phyloP scores from a whole-genome alignment of 805 yeast genomes.

The Blastobotrys peoriensis region DNA sequence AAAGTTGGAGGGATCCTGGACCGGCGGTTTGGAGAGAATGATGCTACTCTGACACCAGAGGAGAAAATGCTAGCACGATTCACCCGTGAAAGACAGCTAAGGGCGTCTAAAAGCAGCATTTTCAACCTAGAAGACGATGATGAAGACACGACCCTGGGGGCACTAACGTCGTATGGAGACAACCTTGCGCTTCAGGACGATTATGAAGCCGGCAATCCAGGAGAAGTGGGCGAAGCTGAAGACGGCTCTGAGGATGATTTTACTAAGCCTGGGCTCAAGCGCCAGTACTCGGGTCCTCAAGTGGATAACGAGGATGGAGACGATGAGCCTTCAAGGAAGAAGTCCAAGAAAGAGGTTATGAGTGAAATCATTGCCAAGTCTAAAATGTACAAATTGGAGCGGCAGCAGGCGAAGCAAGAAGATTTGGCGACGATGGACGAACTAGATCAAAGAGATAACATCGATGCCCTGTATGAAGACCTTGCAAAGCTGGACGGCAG shows the following conservation, averaged over 20 bases:
- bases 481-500: slow-evolving; percentile 14
- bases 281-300: slow-evolving; percentile 3
- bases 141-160: slow-evolving; percentile 34
- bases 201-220: slow-evolving; percentile 41
- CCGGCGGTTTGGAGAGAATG: slow-evolving; percentile 87
- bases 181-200: slow-evolving; percentile 55
- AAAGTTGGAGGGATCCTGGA: slow-evolving; percentile 76
- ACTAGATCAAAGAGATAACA: slow-evolving; percentile 30
- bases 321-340: slow-evolving; percentile 34
- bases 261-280: slow-evolving; percentile 4
- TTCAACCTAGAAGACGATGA: slow-evolving; percentile 68
- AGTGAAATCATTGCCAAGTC: slow-evolving; percentile 39
- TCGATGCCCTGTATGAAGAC: slow-evolving; percentile 30
- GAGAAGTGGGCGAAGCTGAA: slow-evolving; percentile 29
- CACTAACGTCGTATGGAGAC: slow-evolving; percentile 76
- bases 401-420: slow-evolving; percentile 35
- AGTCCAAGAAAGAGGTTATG: slow-evolving; percentile 38
- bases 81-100: slow-evolving; percentile 75
- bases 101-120: slow-evolving; percentile 49
- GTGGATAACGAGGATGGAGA: slow-evolving; percentile 32
- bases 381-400: slow-evolving; percentile 35
- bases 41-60: slow-evolving; percentile 65
- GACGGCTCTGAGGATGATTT: slow-evolving; percentile 36
- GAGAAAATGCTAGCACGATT: slow-evolving; percentile 94
- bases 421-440: slow-evolving; percentile 32